Base-by-base conservation (phyloP, 441 rosid genomes). In the Pelargonium fulgidum region DNA sequence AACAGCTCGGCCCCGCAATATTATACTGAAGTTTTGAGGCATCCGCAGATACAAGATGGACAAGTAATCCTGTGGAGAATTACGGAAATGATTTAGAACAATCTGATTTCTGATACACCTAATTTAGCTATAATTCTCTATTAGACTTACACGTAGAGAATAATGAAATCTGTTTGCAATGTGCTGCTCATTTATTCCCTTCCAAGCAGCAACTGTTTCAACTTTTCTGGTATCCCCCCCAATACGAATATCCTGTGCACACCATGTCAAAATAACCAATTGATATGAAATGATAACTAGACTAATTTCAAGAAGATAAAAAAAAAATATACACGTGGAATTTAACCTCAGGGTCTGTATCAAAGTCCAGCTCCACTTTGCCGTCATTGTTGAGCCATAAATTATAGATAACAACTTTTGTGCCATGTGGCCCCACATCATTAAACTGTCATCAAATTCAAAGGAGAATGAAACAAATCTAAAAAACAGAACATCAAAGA, bases 31-130 rank as follows among this genome's bases (percentile, higher is more conserved):
- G 79, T 76, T 84, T 70, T 79, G 79, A 44, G 97, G 97, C 72
- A 87, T 79, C 71, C 91, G 87, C 86, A 93, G 73, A 85, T 93
- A 93, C 79, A 93, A 77, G 62, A 93, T 88, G 69, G 96, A 91
- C 67, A 89, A 62, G 79, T 93, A 93, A 47, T 79, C 96, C 97
- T 91, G 85, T n/a, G 47, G 17, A 71, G 67, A 62, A 68, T 56
- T 44, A 68, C 70, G 82, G 66, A 74, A 26, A 33, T 58, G 62
- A 64, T 45, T 52, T 72, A 22, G 56, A 17, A 78, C 58, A 10
- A 10, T 50, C 41, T 6, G 20, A n/a, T 33, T 36, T 42, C 24
- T 45, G 3, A 4, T 45, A 11, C 22, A 47, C 36, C 24, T 16
- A 19, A 66, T 41, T 44, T 44, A 42, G n/a, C n/a, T 66, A 14